Conservation (phyloP, 2,329 filamentous ascomycete genomes). For the Fusarium sp. region DNA sequence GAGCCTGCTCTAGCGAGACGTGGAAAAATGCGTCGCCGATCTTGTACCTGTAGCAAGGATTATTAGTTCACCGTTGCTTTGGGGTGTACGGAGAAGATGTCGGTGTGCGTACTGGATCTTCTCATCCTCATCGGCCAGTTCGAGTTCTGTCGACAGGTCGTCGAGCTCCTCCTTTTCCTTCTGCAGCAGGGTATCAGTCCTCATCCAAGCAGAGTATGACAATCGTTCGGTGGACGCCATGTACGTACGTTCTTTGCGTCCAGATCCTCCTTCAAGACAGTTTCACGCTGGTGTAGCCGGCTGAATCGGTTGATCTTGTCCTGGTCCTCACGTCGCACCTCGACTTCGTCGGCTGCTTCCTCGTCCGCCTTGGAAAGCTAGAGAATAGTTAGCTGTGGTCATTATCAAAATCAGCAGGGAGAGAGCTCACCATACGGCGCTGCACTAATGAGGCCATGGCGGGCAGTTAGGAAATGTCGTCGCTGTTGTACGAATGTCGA, state of each 20-base stretch:
- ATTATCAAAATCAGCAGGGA: accelerated
- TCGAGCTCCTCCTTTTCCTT: constrained; percentile 99
- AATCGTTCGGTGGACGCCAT: too few species aligned
- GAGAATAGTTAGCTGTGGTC: constrained; percentile 27
- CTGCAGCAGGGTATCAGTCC: constrained; percentile 64
- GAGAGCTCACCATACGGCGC: constrained; percentile 70
- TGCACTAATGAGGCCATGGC: constrained; percentile 66
- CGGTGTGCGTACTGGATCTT: constrained; percentile 81
- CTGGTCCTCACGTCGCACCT: constrained; percentile 96
- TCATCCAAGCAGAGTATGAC: background rate
- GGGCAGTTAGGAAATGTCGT: constrained; percentile 31
- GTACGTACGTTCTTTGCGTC: constrained; percentile 83
- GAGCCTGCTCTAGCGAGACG: constrained; percentile 85
- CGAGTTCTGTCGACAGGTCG: constrained; percentile 90
- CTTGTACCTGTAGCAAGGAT: constrained; percentile 79
- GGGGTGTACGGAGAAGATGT: too few species aligned
- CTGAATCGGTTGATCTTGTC: constrained; percentile 99
- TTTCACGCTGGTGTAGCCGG: constrained; percentile 89
- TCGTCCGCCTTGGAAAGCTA: constrained; percentile 97
- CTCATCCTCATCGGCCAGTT: constrained; percentile 96
- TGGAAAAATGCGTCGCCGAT: constrained; percentile 97
- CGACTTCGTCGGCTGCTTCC: constrained; percentile 84
- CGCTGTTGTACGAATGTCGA: constrained; percentile 32
- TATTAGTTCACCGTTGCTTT: constrained; percentile 19
- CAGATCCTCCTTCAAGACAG: constrained; percentile 84